Percentiles rank a stretch among this genome's conserved stretches.
These are phyloP conservation scores for Alternaria brassicae DNA, from an alignment of 2,329 filamentous ascomycete genomes.

Conservation along the genomic window DNA sequence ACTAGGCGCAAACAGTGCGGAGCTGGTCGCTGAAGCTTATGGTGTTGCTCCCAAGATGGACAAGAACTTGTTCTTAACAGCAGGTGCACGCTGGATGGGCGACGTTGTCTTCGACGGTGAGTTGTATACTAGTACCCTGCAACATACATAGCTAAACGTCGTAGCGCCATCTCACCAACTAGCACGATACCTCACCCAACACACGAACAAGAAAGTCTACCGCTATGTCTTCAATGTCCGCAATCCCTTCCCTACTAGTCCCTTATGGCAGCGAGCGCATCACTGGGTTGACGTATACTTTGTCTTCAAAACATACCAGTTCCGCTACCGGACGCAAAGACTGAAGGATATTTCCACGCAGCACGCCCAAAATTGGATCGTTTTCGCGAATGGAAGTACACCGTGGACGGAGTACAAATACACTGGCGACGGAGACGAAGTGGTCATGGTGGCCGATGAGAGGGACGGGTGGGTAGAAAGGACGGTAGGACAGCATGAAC, in stretches of 20 bases:
- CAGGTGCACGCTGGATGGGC: slow-evolving; percentile 50
- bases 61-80: slow-evolving; percentile 49
- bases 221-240: slow-evolving; percentile 38
- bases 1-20: slow-evolving; percentile 17
- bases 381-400: slow-evolving; percentile 27
- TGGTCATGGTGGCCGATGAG: slow-evolving; percentile 33
- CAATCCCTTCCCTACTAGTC: slow-evolving; percentile 34
- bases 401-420: slow-evolving; percentile 31
- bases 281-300: slow-evolving; percentile 43
- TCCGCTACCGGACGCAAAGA: slow-evolving; percentile 21
- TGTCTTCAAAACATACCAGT: slow-evolving; percentile 34
- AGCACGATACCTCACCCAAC: slow-evolving; percentile 12
- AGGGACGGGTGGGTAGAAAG: slow-evolving; percentile 31
- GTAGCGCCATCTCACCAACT: slow-evolving; percentile 28
- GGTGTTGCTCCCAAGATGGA: slow-evolving; percentile 41
- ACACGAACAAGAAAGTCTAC: slow-evolving; percentile 28
- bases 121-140: background rate
- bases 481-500: slow-evolving; percentile 22
- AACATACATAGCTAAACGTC: background rate
- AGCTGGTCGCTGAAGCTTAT: slow-evolving; percentile 47
- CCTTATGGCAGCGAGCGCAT: slow-evolving; percentile 31
- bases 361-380: slow-evolving; percentile 32
- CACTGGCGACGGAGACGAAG: slow-evolving; percentile 12
- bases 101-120: slow-evolving; percentile 55
- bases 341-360: slow-evolving; percentile 28